A percentile compares a stretch with the other conserved stretches of the same genome.
These are phyloP conservation scores for Cylindrotheca fusiformis DNA, from an alignment of 108 stramenopile species.

Conservation along the genomic window DNA sequence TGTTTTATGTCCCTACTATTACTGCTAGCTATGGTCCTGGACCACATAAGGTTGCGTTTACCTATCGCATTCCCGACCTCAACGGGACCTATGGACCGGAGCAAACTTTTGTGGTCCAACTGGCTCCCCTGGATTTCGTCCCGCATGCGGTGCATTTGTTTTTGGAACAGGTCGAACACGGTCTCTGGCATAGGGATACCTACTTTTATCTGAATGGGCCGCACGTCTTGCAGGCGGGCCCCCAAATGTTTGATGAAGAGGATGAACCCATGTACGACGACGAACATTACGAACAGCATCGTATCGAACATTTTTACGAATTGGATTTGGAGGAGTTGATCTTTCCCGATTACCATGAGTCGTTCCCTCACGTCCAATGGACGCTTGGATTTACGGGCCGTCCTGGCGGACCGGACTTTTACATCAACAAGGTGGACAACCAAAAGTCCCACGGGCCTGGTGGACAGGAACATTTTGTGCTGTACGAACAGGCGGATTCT, in stretches of 20 bases:
- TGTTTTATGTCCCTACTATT: not conserved
- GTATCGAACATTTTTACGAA: conserved; percentile 33
- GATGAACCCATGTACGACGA: conserved; percentile 13
- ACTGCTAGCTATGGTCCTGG: conserved; percentile 61
- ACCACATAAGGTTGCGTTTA: conserved; percentile 62
- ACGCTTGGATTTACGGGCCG: conserved; percentile 85
- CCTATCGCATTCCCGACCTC: conserved; percentile 15
- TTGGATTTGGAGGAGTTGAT: conserved; percentile 42
- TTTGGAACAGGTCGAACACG: conserved; percentile 77
- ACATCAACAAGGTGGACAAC: conserved; percentile 89
- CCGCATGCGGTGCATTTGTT: conserved; percentile 85
- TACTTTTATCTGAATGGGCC: conserved; percentile 76
- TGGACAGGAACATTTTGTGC: conserved; percentile 69
- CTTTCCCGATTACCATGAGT: conserved; percentile 77
- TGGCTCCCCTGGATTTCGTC: conserved; percentile 73
- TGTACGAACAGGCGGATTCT: conserved; percentile 82
- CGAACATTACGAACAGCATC: conserved; percentile 15
- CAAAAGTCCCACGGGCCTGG: conserved; percentile 81
- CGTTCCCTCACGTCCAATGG: conserved; percentile 69
- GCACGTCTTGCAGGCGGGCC: conserved; percentile 84
- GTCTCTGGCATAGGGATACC: conserved; percentile 62
- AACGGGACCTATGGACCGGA: conserved; percentile 3
- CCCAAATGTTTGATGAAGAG: conserved; percentile 21
- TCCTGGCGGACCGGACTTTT: conserved; percentile 91
- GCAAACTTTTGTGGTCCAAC: conserved; percentile 47